phyloP scores from a whole-genome alignment of 257 asterid species.

The Avicennia marina region DNA sequence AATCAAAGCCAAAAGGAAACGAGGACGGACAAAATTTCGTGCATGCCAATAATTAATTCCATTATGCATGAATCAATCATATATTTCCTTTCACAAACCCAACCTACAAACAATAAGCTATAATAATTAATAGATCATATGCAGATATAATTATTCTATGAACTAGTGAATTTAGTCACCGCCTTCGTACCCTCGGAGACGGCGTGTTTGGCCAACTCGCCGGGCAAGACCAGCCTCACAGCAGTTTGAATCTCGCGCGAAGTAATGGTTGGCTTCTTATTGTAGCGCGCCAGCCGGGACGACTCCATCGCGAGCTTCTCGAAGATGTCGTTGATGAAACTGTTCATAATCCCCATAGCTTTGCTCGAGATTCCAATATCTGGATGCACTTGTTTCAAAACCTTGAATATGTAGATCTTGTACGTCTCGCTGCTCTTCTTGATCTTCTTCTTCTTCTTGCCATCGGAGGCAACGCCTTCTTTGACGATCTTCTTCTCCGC shows the following conservation, averaged over 20 bases:
- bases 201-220: conserved; percentile 44
- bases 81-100: neutral
- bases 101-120: neutral
- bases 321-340: conserved; percentile 41
- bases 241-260: conserved; percentile 47
- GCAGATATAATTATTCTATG: conserved; percentile 4
- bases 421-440: conserved; percentile 41
- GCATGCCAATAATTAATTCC: too few relatives aligned
- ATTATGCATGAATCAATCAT: too few relatives aligned
- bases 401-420: conserved; percentile 42
- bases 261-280: conserved; percentile 43
- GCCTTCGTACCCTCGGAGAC: conserved; percentile 47
- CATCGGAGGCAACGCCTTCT: conserved; percentile 20
- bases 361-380: conserved; percentile 42
- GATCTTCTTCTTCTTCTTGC: conserved; percentile 35
- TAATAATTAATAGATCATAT: neutral
- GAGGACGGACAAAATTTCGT: too few relatives aligned
- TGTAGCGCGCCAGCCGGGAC: conserved; percentile 36
- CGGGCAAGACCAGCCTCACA: conserved; percentile 39
- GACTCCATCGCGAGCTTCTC: conserved; percentile 45
- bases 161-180: conserved; percentile 46
- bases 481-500: conserved; percentile 29
- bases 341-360: conserved; percentile 48
- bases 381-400: conserved; percentile 42
- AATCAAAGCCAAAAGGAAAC: too few relatives aligned